phyloP scores from a whole-genome alignment of 2,329 filamentous ascomycete genomes.

The Trichoderma sp. region DNA sequence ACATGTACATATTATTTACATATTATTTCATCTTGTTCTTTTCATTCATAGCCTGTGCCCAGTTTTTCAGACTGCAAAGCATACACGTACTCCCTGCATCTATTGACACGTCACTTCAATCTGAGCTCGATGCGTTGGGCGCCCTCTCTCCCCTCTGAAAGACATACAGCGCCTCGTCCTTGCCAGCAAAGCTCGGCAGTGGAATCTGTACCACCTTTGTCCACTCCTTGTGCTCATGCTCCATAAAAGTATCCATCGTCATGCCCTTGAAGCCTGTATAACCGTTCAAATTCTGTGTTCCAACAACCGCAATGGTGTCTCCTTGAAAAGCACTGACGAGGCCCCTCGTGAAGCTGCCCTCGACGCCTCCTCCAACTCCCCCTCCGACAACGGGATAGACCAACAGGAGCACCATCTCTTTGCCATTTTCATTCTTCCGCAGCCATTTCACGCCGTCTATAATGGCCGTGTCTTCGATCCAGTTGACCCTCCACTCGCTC shows the following conservation, averaged over 20 bases:
- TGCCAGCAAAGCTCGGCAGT: slow-evolving; percentile 74
- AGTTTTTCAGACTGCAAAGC: neutral
- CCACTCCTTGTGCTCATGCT: slow-evolving; percentile 59
- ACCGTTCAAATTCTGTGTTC: slow-evolving; percentile 74
- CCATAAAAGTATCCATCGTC: slow-evolving; percentile 70
- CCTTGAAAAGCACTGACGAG: slow-evolving; percentile 65
- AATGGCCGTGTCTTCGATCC: slow-evolving; percentile 69
- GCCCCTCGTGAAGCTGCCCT: slow-evolving; percentile 65
- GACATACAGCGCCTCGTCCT: slow-evolving; percentile 75
- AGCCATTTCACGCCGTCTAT: slow-evolving; percentile 65
- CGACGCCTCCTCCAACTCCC: slow-evolving; percentile 64
- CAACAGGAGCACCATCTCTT: slow-evolving; percentile 64
- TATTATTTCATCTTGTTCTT: neutral
- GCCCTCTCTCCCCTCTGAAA: slow-evolving; percentile 57
- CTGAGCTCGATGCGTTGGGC: slow-evolving; percentile 29
- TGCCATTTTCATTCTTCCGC: slow-evolving; percentile 51
- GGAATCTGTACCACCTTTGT: slow-evolving; percentile 65
- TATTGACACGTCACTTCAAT: slow-evolving; percentile 1
- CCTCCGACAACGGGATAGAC: slow-evolving; percentile 74
- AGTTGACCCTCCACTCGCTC: slow-evolving; percentile 69
- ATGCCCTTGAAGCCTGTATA: slow-evolving; percentile 70
- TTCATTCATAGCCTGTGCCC: neutral
- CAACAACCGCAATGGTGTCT: slow-evolving; percentile 70
- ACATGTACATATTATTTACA: neutral
- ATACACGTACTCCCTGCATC: slow-evolving; percentile 5